Conservation (phyloP, 345 rosid species). For the Diplotaxis tenuifolia region DNA sequence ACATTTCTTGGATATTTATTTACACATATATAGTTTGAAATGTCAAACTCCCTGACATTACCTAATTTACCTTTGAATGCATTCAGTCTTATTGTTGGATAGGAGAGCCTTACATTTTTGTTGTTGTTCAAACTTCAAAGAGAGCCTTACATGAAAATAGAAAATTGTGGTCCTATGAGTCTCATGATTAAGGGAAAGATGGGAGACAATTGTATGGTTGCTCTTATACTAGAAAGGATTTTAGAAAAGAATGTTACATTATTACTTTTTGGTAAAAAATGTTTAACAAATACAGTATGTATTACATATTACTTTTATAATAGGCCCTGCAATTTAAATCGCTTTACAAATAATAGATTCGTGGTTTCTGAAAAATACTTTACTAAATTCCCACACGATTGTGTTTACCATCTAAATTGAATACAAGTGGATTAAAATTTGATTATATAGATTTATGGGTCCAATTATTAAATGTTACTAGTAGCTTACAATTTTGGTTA, state of each 20-base stretch:
- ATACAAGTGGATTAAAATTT: background rate
- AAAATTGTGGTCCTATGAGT: slow-evolving; percentile 23
- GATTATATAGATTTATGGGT: background rate
- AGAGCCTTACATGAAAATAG: slow-evolving; percentile 14
- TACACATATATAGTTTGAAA: background rate
- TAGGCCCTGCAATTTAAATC: background rate
- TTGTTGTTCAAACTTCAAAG: background rate
- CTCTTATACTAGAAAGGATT: background rate
- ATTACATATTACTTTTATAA: background rate
- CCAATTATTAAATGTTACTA: background rate
- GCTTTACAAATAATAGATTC: background rate
- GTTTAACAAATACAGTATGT: too few relatives aligned
- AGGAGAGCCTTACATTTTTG: background rate
- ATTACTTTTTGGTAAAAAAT: too few relatives aligned
- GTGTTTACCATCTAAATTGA: background rate
- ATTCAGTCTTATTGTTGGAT: slow-evolving; percentile 6
- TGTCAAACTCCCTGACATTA: slow-evolving; percentile 30
- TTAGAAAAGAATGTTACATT: background rate
- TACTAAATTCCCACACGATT: background rate
- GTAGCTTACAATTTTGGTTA: background rate
- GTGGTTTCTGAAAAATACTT: background rate
- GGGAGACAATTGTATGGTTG: slow-evolving; percentile 1
- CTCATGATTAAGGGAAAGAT: slow-evolving; percentile 10
- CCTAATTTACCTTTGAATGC: slow-evolving; percentile 32
- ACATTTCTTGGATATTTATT: slow-evolving; percentile 15